phyloP scores from a whole-genome alignment of 2,329 filamentous ascomycete species.

The Thermothelomyces thermophilus region DNA sequence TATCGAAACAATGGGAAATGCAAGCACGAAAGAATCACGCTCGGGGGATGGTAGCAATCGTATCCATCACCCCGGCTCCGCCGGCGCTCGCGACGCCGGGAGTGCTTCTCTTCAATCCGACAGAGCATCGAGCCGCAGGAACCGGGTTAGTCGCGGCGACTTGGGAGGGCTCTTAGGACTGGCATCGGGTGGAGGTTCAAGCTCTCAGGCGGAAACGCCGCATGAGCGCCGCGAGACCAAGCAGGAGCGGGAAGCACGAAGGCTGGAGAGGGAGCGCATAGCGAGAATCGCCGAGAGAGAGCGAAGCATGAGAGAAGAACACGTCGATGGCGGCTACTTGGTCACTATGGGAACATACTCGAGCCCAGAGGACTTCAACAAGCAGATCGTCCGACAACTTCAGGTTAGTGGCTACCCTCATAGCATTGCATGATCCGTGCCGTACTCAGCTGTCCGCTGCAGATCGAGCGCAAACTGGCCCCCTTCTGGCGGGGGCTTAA shows the following conservation, averaged over 20 bases:
- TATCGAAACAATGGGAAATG: conserved; percentile 30
- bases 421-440: not conserved
- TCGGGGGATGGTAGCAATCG: conserved; percentile 25
- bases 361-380: conserved; percentile 88
- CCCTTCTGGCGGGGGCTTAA: conserved; percentile 94
- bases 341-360: conserved; percentile 94
- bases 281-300: conserved; percentile 77
- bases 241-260: conserved; percentile 82
- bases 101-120: conserved; percentile 21
- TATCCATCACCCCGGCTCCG: conserved; percentile 19
- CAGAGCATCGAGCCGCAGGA: conserved; percentile 24
- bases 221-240: conserved; percentile 75
- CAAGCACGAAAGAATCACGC: conserved; percentile 32
- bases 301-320: conserved; percentile 82
- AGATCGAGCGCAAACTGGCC: conserved; percentile 89
- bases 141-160: conserved; percentile 38
- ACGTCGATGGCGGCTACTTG: conserved; percentile 88
- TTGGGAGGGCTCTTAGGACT: conserved; percentile 41
- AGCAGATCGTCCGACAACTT: conserved; percentile 76
- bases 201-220: conserved; percentile 36
- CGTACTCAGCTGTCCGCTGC: conserved; percentile 14
- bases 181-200: conserved; percentile 31
- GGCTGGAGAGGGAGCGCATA: conserved; percentile 72
- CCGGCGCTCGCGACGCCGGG: conserved; percentile 16
- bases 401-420: conserved; percentile 54